phyloP scores from a whole-genome alignment of 1,284 basidiomycete genomes.

The Tylopilus sp. region DNA sequence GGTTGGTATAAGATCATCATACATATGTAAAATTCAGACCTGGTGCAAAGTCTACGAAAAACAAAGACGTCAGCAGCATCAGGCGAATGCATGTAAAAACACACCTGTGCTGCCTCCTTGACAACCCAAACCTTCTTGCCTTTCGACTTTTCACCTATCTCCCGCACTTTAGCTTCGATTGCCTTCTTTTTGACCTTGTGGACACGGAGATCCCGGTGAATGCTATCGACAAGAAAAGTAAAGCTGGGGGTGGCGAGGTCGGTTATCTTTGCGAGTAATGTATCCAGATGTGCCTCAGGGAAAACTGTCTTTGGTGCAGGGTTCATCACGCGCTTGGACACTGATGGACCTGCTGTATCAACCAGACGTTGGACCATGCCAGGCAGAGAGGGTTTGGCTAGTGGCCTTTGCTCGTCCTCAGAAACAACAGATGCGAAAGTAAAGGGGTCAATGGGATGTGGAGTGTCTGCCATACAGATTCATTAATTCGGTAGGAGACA shows the following conservation, averaged over 20 bases:
- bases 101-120: constrained; percentile 43
- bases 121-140: constrained; percentile 70
- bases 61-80: not conserved
- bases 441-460: constrained; percentile 76
- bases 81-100: constrained; percentile 10
- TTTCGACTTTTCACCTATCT: constrained; percentile 70
- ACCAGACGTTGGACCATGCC: constrained; percentile 23
- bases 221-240: constrained; percentile 65
- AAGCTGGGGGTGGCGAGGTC: constrained; percentile 58
- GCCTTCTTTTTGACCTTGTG: constrained; percentile 78
- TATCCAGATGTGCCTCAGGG: constrained; percentile 60
- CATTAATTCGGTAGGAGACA: not conserved
- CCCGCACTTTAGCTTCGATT: constrained; percentile 74
- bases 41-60: constrained; percentile 12
- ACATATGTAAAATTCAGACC: constrained; percentile 6
- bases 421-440: constrained; percentile 58
- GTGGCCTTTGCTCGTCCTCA: constrained; percentile 35
- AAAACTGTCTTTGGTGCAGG: constrained; percentile 57
- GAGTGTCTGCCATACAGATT: constrained; percentile 54
- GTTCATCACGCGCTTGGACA: constrained; percentile 39
- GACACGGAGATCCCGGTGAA: constrained; percentile 63
- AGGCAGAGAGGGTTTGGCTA: constrained; percentile 36
- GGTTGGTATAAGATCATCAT: constrained; percentile 4
- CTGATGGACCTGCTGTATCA: constrained; percentile 10
- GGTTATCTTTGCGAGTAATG: constrained; percentile 58